phyloP scores from a whole-genome alignment of 2,329 filamentous ascomycete genomes.

The Penicillium sp. region DNA sequence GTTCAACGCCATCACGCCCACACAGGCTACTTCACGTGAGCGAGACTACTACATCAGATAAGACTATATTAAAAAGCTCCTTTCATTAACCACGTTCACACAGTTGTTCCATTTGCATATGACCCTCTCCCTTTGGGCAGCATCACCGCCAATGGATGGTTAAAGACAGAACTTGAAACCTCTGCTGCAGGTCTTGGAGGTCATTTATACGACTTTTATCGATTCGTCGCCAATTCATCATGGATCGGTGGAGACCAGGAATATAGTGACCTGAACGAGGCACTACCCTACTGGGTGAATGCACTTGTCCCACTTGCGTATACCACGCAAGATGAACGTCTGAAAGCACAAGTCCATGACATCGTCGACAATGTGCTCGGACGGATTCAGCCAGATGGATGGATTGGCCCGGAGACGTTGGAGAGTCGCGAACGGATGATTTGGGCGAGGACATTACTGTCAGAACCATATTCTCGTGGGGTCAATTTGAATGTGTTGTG shows the following conservation, averaged over 20 bases:
- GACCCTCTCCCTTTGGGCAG: slow-evolving; percentile 47
- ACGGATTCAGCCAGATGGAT: slow-evolving; percentile 55
- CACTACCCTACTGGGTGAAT: slow-evolving; percentile 61
- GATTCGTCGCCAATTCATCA: slow-evolving; percentile 51
- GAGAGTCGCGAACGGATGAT: slow-evolving; percentile 47
- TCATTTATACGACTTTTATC: slow-evolving; percentile 57
- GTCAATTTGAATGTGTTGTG: no score
- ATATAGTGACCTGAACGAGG: slow-evolving; percentile 57
- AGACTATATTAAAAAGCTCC: neutral
- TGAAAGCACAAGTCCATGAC: slow-evolving; percentile 52
- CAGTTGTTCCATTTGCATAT: slow-evolving; percentile 13
- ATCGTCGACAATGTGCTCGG: slow-evolving; percentile 51
- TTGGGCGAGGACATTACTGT: slow-evolving; percentile 52
- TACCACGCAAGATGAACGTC: slow-evolving; percentile 46
- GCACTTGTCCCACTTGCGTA: slow-evolving; percentile 59
- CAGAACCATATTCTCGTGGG: neutral
- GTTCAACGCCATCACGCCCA: neutral
- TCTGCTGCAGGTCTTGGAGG: slow-evolving; percentile 55
- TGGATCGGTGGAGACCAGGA: slow-evolving; percentile 56
- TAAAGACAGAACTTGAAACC: slow-evolving; percentile 51
- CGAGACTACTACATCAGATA: no score
- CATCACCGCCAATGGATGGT: slow-evolving; percentile 54
- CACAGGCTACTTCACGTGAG: neutral
- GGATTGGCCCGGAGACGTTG: slow-evolving; percentile 55
- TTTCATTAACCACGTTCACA: neutral